These are phyloP conservation scores for Neofusicoccum laricinum DNA, from an alignment of 2,329 filamentous ascomycete species.

Conservation along the genomic window DNA sequence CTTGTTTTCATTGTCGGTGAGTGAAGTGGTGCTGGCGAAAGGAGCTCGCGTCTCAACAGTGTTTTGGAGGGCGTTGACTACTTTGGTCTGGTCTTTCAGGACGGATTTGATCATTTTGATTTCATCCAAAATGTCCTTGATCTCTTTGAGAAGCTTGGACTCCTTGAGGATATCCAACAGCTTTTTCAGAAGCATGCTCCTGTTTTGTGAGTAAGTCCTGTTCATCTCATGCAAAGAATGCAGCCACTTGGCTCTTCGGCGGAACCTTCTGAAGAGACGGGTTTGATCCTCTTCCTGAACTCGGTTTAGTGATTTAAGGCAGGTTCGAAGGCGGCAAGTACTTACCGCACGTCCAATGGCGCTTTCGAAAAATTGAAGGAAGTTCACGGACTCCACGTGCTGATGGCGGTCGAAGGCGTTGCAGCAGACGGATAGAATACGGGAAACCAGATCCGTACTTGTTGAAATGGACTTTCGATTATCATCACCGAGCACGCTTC, in stretches of 20 bases:
- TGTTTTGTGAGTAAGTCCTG: not conserved
- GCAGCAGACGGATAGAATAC: conserved; percentile 36
- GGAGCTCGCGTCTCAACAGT: conserved; percentile 30
- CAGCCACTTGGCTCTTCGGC: not conserved
- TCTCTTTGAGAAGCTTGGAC: conserved; percentile 60
- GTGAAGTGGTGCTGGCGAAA: not conserved
- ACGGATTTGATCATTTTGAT: conserved; percentile 60
- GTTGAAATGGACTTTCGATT: conserved; percentile 1
- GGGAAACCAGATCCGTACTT: conserved; percentile 17
- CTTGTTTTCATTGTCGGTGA: not conserved
- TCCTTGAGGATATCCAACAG: conserved; percentile 60
- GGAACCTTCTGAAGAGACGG: conserved; percentile 52
- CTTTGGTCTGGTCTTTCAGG: conserved; percentile 48
- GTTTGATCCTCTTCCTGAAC: conserved; percentile 41
- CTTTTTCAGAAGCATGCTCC: conserved; percentile 49
- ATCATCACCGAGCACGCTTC: conserved; percentile 7
- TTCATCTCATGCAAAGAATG: not conserved
- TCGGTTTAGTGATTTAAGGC: not conserved
- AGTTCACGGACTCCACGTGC: conserved; percentile 37
- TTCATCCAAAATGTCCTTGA: conserved; percentile 67
- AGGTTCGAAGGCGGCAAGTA: conserved; percentile 35
- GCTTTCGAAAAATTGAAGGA: conserved; percentile 63
- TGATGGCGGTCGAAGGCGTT: conserved; percentile 60
- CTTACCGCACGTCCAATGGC: conserved; percentile 47
- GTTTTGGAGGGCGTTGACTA: conserved; percentile 48